A percentile compares a stretch with the other conserved stretches of the same genome.
These are phyloP conservation scores for Fusarium miscanthi DNA, from an alignment of 2,329 filamentous ascomycete genomes.

Conservation along the genomic window DNA sequence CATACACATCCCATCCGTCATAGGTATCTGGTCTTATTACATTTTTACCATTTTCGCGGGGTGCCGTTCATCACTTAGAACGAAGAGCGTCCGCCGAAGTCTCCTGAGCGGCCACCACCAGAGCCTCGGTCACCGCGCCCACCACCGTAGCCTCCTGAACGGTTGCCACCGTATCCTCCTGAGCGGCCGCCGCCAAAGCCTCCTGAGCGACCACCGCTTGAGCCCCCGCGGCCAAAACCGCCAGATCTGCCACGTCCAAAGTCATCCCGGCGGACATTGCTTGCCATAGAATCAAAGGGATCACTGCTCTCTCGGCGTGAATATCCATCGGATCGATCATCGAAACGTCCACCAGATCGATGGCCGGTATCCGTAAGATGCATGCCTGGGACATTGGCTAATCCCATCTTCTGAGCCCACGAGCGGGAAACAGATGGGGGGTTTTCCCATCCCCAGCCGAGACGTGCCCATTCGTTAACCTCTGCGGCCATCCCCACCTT, in stretches of 20 bases:
- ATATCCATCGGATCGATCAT: background rate
- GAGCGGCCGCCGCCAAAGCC: background rate
- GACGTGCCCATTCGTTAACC: slow-evolving; percentile 64
- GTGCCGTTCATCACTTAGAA: slow-evolving; percentile 1
- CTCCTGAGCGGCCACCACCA: slow-evolving; percentile 21
- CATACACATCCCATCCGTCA: slow-evolving; percentile 36
- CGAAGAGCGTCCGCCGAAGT: slow-evolving; percentile 12
- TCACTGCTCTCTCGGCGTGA: slow-evolving; percentile 6
- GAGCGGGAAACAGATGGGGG: slow-evolving; percentile 54
- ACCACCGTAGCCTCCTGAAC: background rate
- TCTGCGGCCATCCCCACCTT: slow-evolving; percentile 56
- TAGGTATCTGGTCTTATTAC: slow-evolving; percentile 28
- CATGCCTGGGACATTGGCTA: slow-evolving; percentile 48
- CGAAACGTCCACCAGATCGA: background rate
- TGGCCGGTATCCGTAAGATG: slow-evolving; percentile 46
- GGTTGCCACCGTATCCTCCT: background rate
- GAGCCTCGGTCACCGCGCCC: slow-evolving; percentile 24
- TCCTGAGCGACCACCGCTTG: slow-evolving; percentile 15
- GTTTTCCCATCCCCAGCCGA: slow-evolving; percentile 63
- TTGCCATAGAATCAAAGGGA: slow-evolving; percentile 45
- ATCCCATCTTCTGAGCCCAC: slow-evolving; percentile 49
- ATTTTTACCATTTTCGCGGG: slow-evolving; percentile 23
- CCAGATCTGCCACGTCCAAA: slow-evolving; percentile 12
- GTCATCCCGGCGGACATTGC: slow-evolving; percentile 44
- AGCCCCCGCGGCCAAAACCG: slow-evolving; percentile 16